Percentiles rank a stretch among this genome's conserved stretches.
phyloP scores from a whole-genome alignment of 2,329 filamentous ascomycete species.

The Fusarium redolens region DNA sequence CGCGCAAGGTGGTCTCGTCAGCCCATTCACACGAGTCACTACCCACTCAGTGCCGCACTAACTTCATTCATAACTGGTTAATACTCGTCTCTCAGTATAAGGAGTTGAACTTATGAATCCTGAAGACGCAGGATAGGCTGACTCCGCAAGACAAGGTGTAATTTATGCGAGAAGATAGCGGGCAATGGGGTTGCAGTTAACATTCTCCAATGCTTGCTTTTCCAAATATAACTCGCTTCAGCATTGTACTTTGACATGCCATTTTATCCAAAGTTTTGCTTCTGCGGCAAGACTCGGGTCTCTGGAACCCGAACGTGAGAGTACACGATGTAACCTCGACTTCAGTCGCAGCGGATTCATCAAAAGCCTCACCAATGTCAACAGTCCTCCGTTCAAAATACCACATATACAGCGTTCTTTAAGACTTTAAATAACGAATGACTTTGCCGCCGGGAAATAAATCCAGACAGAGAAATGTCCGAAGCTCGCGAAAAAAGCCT shows the following conservation, averaged over 20 bases:
- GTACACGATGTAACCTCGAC: not conserved
- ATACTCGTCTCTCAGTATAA: not conserved
- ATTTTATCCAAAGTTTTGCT: not conserved
- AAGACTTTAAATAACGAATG: not conserved
- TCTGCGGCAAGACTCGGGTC: not conserved
- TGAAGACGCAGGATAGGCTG: not conserved
- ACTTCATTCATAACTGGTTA: too few relatives aligned
- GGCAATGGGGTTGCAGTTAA: rapidly evolving
- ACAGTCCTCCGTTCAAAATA: too few relatives aligned
- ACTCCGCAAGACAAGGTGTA: too few relatives aligned
- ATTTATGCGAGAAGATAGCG: not conserved
- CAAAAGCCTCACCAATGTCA: not conserved
- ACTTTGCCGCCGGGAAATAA: not conserved
- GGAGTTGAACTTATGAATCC: not conserved
- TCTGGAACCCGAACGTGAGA: not conserved
- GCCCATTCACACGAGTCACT: not conserved
- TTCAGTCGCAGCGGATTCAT: not conserved
- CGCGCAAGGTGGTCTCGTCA: not conserved
- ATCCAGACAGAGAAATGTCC: not conserved
- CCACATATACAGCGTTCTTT: not conserved
- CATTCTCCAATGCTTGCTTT: not conserved
- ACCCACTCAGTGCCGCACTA: not conserved
- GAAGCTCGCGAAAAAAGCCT: not conserved
- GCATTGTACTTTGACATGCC: not conserved
- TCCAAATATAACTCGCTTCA: not conserved